A percentile compares a stretch with the other conserved stretches of the same genome.
phyloP scores from a whole-genome alignment of 345 rosid genomes.

The Eucalyptus tenuipes region DNA sequence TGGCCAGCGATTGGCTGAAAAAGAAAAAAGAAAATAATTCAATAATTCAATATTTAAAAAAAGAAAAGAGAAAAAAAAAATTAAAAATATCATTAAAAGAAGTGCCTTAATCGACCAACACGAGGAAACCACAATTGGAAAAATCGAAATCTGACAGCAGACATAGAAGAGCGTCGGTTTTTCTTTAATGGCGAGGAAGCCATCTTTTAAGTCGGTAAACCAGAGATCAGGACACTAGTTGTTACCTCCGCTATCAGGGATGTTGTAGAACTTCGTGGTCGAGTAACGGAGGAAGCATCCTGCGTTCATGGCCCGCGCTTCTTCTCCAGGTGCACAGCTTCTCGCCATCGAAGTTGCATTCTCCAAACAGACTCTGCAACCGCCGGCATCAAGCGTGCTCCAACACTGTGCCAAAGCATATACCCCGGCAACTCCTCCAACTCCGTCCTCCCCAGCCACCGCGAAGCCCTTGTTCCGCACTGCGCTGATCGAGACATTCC shows the following conservation, averaged over 20 bases:
- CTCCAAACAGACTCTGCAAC: slow-evolving; percentile 41
- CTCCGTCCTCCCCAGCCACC: background rate
- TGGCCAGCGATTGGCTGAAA: no score
- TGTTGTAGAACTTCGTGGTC: slow-evolving; percentile 20
- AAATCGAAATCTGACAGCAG: no score
- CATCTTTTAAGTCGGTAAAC: background rate
- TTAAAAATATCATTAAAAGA: no score
- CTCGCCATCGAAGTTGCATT: slow-evolving; percentile 25
- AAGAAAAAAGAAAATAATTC: no score
- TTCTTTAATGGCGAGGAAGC: background rate
- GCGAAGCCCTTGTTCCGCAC: slow-evolving; percentile 27
- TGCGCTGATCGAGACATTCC: slow-evolving; percentile 26
- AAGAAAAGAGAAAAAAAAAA: no score
- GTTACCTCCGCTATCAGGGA: background rate
- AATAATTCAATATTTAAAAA: no score
- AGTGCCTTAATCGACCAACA: no score
- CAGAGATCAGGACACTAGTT: background rate
- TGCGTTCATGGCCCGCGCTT: slow-evolving; percentile 44
- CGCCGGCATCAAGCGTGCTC: slow-evolving; percentile 18
- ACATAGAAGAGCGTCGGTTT: background rate
- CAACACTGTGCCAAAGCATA: slow-evolving; percentile 76
- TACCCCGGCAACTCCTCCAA: slow-evolving; percentile 6
- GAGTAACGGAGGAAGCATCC: slow-evolving; percentile 66
- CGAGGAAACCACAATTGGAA: no score
- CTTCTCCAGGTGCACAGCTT: slow-evolving; percentile 24